Base-by-base conservation (phyloP, 257 asterid genomes). In the Gentiana macrophylla region DNA sequence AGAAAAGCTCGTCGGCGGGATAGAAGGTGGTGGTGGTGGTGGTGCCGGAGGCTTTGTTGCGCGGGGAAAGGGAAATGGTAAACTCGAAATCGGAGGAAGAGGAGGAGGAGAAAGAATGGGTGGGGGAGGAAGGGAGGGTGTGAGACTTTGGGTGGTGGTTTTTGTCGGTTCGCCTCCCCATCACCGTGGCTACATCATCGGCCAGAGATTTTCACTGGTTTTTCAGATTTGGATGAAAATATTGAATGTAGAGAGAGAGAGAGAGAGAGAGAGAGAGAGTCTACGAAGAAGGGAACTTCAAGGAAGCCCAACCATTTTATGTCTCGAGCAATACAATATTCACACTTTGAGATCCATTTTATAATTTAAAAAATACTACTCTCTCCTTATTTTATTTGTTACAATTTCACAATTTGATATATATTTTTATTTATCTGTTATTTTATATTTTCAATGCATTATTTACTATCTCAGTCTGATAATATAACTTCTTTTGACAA, bases 1-100 rank as follows among this genome's bases (percentile, higher is more conserved):
- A 84, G 77, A 87, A 87, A 62, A 87, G 94, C 57, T 87, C 94
- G 80, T 87, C 94, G 74, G 95, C 95, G 37, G 94, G 84, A 73
- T 92, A 79, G 62, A 80, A 75, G 34, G 80, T 75, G 67, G 24
- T 24, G 24, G 24, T 15, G 24, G 24, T 24, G 24, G 24, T 24
- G 24, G 89, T 67, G 72, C 82, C 74, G 43, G 69, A 41, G 46
- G 46, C 46, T 41, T 41, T 57, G 51, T 41, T 57, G 51, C 84
- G 69, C 0, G 92, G 94, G 57, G 94, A 80, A 61, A 68, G 55
- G 36, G 93, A 71, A 38, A 82, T 67, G 65, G 89, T 75, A 84
- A 87, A 87, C 50, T 87, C 96, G 79, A 87, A 87, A 52, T 80
- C 86, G 46, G 96, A 84, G 48, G 94, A 83, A 43, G 93, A 82